Conservation (phyloP, 1,284 basidiomycete species). For the Heliocybe sulcata region DNA sequence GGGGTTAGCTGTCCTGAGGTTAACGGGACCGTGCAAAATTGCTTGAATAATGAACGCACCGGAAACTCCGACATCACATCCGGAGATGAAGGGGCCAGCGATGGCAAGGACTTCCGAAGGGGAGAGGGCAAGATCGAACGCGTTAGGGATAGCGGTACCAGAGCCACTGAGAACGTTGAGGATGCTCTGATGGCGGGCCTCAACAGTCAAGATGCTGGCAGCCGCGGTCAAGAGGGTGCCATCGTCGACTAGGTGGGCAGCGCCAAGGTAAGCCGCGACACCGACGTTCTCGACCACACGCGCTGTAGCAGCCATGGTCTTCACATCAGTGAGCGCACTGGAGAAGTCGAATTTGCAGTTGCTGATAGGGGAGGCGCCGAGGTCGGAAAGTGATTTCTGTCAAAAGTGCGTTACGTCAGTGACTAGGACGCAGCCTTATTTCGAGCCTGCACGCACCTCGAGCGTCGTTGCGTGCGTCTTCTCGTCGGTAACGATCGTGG, state of each 20-base stretch:
- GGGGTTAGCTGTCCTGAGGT: slow-evolving; percentile 41
- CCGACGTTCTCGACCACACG: slow-evolving; percentile 78
- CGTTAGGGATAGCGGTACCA: slow-evolving; percentile 54
- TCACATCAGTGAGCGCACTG: slow-evolving; percentile 54
- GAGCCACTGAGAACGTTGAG: slow-evolving; percentile 57
- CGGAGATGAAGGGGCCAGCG: slow-evolving; percentile 65
- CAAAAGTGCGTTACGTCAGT: slow-evolving; percentile 9
- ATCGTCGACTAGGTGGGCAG: slow-evolving; percentile 56
- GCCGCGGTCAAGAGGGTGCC: slow-evolving; percentile 62
- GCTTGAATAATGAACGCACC: slow-evolving; percentile 27
- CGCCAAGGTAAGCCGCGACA: slow-evolving; percentile 76
- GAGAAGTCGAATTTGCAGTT: slow-evolving; percentile 68
- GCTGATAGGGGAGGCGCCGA: slow-evolving; percentile 47
- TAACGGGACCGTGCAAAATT: background rate
- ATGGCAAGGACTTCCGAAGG: slow-evolving; percentile 71
- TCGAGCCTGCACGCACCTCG: slow-evolving; percentile 28
- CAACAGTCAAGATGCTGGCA: slow-evolving; percentile 73
- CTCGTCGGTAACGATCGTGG: slow-evolving; percentile 57
- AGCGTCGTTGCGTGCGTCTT: slow-evolving; percentile 47
- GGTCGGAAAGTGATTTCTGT: slow-evolving; percentile 40
- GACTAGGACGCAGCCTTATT: background rate
- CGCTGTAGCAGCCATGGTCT: slow-evolving; percentile 69
- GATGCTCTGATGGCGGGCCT: slow-evolving; percentile 76
- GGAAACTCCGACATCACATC: slow-evolving; percentile 58
- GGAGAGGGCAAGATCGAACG: slow-evolving; percentile 66